phyloP scores from a whole-genome alignment of 164 flowering plant genomes.

The Berberis thunbergii region DNA sequence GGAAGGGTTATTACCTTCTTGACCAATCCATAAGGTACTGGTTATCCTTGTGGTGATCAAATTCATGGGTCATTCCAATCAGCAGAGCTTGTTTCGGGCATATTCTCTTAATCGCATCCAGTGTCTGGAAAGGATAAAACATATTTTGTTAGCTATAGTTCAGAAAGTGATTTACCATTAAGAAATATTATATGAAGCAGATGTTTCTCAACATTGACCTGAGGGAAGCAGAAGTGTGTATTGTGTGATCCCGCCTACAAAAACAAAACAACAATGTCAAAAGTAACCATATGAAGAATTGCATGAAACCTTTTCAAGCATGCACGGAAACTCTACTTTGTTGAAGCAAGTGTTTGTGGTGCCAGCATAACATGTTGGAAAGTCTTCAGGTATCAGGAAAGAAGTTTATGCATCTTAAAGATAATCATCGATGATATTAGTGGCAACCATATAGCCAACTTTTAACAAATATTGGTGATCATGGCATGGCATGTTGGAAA shows the following conservation, averaged over 20 bases:
- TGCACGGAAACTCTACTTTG: background rate
- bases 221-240: conserved; percentile 84
- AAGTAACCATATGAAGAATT: conserved; percentile 2
- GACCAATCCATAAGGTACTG: conserved; percentile 79
- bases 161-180: background rate
- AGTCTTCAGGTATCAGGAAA: background rate
- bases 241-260: conserved; percentile 81
- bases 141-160: background rate
- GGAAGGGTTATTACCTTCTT: conserved; percentile 37
- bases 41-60: conserved; percentile 87
- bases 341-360: background rate
- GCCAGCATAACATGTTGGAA: background rate
- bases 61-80: conserved; percentile 92
- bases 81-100: conserved; percentile 77
- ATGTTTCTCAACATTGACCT: conserved; percentile 38
- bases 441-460: too few relatives aligned
- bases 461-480: too few relatives aligned
- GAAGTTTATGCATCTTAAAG: background rate
- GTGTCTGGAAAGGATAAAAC: conserved; percentile 40
- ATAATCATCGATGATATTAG: background rate
- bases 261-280: conserved; percentile 7
- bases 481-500: too few relatives aligned
- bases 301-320: background rate
- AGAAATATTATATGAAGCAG: background rate
- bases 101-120: conserved; percentile 82